Evolutionary conservation across 805 yeast genomes (phyloP).

Genomic region (Cyberlindnera xishuangbannaensis): DNA sequence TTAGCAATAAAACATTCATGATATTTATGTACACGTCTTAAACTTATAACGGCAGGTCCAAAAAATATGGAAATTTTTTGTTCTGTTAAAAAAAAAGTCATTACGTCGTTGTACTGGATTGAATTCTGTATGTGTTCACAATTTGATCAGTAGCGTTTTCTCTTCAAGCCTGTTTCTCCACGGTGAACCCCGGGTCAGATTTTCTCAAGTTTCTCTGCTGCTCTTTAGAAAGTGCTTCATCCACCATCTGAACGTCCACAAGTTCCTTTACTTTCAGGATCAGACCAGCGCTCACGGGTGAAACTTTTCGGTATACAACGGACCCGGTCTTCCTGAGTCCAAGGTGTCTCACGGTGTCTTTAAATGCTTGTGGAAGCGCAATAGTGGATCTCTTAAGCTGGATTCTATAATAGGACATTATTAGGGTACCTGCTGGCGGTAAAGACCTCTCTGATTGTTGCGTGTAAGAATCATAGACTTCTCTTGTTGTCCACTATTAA

Average conservation of each 20-base stretch:
- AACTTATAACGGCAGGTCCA: too few species aligned
- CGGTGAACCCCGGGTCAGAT: conserved; percentile 54
- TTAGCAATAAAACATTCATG: too few species aligned
- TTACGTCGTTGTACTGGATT: too few species aligned
- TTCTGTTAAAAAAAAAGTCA: too few species aligned
- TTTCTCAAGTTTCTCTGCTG: conserved; percentile 53
- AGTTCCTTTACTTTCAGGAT: conserved; percentile 79
- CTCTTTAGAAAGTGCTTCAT: conserved; percentile 40
- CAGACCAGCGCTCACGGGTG: conserved; percentile 81
- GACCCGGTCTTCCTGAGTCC: conserved; percentile 76
- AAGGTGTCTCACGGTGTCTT: conserved; percentile 59
- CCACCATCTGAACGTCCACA: conserved; percentile 72
- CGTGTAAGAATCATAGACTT: too few species aligned
- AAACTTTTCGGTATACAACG: conserved; percentile 63
- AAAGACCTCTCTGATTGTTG: too few species aligned
- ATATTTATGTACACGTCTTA: too few species aligned
- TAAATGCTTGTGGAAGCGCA: conserved; percentile 68
- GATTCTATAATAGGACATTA: conserved; percentile 51
- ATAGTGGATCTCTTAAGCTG: conserved; percentile 78
- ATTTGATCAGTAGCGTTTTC: too few species aligned
- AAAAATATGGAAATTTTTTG: too few species aligned
- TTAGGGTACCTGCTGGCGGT: too few species aligned
- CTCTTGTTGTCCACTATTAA: too few species aligned
- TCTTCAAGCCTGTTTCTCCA: conserved; percentile 36
- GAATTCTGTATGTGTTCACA: too few species aligned